These are phyloP conservation scores for Diutina rugosa DNA, from an alignment of 1,139 yeast genomes.

Conservation along the genomic window DNA sequence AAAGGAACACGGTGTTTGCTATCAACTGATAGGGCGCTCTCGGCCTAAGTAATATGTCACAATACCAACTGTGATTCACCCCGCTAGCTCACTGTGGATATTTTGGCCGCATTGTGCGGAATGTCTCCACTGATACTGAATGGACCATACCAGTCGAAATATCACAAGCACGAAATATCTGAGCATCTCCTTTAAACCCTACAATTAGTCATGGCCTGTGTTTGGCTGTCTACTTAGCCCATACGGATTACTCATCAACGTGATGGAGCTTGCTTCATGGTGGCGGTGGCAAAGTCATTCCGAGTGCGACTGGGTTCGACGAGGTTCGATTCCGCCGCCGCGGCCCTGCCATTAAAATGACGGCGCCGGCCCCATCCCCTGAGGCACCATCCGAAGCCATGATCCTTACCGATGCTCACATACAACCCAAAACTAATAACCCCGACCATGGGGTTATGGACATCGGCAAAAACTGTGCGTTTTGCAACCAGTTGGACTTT, in stretches of 20 bases:
- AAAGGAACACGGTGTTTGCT: neutral
- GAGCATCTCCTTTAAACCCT: too few species aligned
- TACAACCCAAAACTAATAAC: neutral
- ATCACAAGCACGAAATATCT: too few species aligned
- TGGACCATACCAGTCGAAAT: too few species aligned
- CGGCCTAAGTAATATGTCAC: too few species aligned
- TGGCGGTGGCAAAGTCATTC: neutral
- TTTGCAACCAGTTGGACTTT: constrained; percentile 55
- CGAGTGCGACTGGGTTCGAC: neutral
- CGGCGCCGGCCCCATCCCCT: neutral
- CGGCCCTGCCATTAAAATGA: neutral
- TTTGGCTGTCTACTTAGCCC: neutral
- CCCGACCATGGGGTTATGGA: constrained; percentile 28
- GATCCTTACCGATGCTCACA: neutral
- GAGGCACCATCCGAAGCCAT: neutral
- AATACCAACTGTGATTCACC: too few species aligned
- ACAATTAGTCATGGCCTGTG: too few species aligned
- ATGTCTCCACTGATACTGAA: too few species aligned
- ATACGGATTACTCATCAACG: neutral
- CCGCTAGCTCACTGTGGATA: too few species aligned
- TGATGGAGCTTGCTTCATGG: neutral
- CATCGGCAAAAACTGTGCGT: constrained; percentile 55
- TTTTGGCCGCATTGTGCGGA: too few species aligned
- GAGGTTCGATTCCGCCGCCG: neutral
- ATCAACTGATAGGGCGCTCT: neutral